Base-by-base conservation (phyloP, 257 asterid genomes). In the Solanum pimpinellifolium region DNA sequence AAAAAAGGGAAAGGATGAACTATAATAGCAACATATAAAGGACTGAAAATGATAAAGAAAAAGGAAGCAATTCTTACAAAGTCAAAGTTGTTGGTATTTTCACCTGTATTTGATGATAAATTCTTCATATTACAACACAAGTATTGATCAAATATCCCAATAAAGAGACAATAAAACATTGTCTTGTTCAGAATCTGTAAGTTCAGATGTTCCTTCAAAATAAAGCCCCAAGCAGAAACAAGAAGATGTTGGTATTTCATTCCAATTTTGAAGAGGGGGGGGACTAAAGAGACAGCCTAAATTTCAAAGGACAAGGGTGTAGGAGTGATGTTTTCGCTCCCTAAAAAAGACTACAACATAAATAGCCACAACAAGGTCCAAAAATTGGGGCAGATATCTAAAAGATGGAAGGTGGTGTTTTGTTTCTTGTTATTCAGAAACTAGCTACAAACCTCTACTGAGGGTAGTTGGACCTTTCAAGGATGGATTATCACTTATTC, bases 141-240 rank as follows among this genome's bases (percentile, higher is more conserved):
- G 90, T 88, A 89, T 90, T 90, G 49, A 88, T 88, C 90, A 89
- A 91, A 88, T 69, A 69, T 89, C 72, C 88, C 89, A 84, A 84
- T 85, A 91, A 62, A 87, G 84, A 91, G 90, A 89, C 90, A 88
- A 90, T 89, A 88, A 86, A 70, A 52, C 90, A 83, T 90, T 78
- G 89, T 89, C 90, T 86, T 49, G 62, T 59, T 65, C 93, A 86
- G 90, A 81, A 87, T 90, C 87, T 65, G 47, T 66, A 39, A 41
- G 46, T 72, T 72, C 3, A 31, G 31, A 69, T 52, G 68, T 86
- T 92, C 87, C 92, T 88, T 89, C 93, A 89, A 90, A 91, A 91
- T 86, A 90, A 88, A 86, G 89, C 90, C 20, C 93, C 96, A 92
- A 87, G 83, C 88, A 89, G 92, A 92, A 88, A 91, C 65, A 82